Evolutionary conservation across 257 asterid genomes (phyloP).

Genomic region (Nicotiana noctiflora): DNA sequence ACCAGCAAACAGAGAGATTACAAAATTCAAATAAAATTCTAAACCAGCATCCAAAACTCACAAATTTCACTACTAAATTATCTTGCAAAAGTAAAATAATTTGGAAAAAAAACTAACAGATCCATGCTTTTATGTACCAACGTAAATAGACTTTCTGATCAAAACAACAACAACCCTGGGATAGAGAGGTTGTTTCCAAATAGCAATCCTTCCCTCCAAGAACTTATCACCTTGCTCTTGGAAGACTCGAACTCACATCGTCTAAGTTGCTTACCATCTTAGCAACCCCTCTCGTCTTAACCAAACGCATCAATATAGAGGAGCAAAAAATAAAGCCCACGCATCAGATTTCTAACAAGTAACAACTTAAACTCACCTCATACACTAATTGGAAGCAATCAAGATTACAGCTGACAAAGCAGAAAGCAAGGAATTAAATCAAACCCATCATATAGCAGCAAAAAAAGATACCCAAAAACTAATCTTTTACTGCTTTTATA

Average conservation of each 20-base stretch:
- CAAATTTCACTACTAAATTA: background rate
- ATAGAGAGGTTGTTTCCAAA: too few species aligned
- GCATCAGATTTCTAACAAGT: background rate
- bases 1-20: background rate
- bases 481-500: background rate
- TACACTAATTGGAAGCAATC: background rate
- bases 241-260: too few species aligned
- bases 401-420: background rate
- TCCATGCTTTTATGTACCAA: background rate
- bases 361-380: background rate
- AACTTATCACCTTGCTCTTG: too few species aligned
- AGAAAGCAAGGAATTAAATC: background rate
- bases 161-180: too few species aligned
- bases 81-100: background rate
- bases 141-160: background rate
- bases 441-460: background rate
- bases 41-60: background rate
- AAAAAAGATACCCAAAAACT: background rate
- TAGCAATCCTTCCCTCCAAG: too few species aligned
- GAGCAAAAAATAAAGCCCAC: background rate
- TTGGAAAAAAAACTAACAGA: background rate
- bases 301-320: background rate
- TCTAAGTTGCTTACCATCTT: too few species aligned
- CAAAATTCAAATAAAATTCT: background rate
- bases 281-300: too few species aligned